Percentiles rank a stretch among this genome's conserved stretches.
Conservation (phyloP, 2,329 filamentous ascomycete genomes). For the Ophiostoma tasmaniense region DNA sequence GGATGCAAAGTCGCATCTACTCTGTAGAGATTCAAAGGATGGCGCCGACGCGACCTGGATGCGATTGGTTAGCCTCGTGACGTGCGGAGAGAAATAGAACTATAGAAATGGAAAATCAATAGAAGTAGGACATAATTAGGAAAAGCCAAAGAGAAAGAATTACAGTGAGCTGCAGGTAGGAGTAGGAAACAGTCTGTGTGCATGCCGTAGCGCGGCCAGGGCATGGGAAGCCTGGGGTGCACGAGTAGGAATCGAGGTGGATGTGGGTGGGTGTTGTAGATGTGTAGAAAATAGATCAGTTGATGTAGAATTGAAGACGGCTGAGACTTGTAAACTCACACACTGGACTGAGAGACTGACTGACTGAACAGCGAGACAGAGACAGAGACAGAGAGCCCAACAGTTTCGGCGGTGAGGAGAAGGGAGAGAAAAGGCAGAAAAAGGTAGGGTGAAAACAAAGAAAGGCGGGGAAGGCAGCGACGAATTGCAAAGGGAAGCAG, state of each 20-base stretch:
- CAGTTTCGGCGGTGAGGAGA: not conserved
- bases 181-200: not conserved
- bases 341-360: not conserved
- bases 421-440: not conserved
- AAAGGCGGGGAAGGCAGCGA: not conserved
- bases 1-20: not conserved
- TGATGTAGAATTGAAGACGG: not conserved
- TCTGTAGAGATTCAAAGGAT: slow-evolving; percentile 8
- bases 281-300: not conserved
- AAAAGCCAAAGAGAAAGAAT: not conserved
- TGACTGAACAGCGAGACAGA: not conserved
- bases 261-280: not conserved
- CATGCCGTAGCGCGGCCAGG: not conserved
- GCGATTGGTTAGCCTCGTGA: slow-evolving; percentile 24
- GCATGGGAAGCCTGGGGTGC: not conserved
- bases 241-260: not conserved
- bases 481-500: not conserved
- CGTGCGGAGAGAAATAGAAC: slow-evolving; percentile 9
- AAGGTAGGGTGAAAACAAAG: not conserved
- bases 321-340: not conserved
- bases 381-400: not conserved
- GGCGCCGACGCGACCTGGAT: slow-evolving; percentile 21
- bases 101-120: not conserved
- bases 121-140: no score
- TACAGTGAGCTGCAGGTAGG: not conserved